These are phyloP conservation scores for Microbotryum intermedium DNA, from an alignment of 1,284 basidiomycete genomes.

Conservation along the genomic window DNA sequence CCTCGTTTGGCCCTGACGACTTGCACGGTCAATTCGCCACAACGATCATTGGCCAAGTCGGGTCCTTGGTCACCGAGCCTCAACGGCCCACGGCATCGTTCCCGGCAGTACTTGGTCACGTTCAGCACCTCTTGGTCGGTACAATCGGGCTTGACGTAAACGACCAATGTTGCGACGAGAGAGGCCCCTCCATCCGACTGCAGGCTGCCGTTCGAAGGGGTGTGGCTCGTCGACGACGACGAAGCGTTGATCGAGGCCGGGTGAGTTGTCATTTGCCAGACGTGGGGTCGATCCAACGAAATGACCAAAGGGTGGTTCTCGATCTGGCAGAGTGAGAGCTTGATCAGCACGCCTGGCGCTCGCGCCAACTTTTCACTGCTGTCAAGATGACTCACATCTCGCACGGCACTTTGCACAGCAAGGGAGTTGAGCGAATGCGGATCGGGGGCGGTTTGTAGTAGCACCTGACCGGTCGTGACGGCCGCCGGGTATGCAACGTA, in stretches of 20 bases:
- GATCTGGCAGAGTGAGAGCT: conserved; percentile 47
- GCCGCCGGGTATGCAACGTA: conserved; percentile 71
- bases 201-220: background rate
- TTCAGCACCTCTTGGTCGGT: conserved; percentile 63
- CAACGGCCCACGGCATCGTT: conserved; percentile 39
- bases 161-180: conserved; percentile 64
- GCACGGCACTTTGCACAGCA: conserved; percentile 1
- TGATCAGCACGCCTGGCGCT: conserved; percentile 67
- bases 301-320: conserved; percentile 67
- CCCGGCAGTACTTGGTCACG: conserved; percentile 63
- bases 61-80: conserved; percentile 3
- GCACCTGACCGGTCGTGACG: conserved; percentile 64
- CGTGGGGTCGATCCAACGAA: conserved; percentile 67
- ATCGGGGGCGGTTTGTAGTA: conserved; percentile 73
- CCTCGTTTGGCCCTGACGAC: conserved; percentile 13
- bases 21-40: conserved; percentile 23
- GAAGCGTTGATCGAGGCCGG: conserved; percentile 28
- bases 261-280: conserved; percentile 68
- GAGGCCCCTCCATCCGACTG: conserved; percentile 1
- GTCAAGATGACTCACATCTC: conserved; percentile 3
- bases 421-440: background rate
- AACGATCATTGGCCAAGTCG: background rate
- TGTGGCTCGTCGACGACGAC: background rate
- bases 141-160: conserved; percentile 62
- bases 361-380: conserved; percentile 67